Conservation (phyloP, 2,329 filamentous ascomycete genomes). For the Pyrenophora graminea region DNA sequence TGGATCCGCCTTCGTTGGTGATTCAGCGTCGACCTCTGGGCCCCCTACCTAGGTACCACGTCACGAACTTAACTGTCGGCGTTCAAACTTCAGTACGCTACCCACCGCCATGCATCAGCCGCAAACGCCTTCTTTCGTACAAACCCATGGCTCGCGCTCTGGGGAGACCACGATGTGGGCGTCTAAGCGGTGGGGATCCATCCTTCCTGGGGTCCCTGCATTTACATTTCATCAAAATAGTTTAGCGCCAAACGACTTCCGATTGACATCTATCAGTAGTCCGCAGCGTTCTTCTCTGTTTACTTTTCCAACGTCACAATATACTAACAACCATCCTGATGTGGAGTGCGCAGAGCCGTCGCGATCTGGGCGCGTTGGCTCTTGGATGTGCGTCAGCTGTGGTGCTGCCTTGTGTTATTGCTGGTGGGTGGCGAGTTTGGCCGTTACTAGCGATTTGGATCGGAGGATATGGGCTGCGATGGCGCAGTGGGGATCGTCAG, state of each 20-base stretch:
- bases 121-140: too few relatives aligned
- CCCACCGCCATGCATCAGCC: background rate
- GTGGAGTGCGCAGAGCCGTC: conserved; percentile 15
- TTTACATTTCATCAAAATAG: conserved; percentile 24
- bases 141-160: too few relatives aligned
- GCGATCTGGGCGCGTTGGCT: conserved; percentile 15
- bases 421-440: conserved; percentile 19
- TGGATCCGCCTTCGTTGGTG: too few relatives aligned
- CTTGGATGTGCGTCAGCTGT: conserved; percentile 9
- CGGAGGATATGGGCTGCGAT: conserved; percentile 21
- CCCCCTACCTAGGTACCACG: too few relatives aligned
- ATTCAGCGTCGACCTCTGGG: too few relatives aligned
- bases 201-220: conserved; percentile 18
- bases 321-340: conserved; percentile 14
- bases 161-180: background rate
- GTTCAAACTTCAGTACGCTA: background rate
- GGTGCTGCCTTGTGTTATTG: conserved; percentile 5
- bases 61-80: background rate
- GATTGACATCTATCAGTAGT: conserved; percentile 13
- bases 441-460: conserved; percentile 30
- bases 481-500: conserved; percentile 23
- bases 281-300: conserved; percentile 5
- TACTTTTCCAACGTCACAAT: conserved; percentile 6
- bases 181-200: background rate
- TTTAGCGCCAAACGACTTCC: conserved; percentile 22